Conservation (phyloP, 257 asterid species). For the Solanum boliviense region DNA sequence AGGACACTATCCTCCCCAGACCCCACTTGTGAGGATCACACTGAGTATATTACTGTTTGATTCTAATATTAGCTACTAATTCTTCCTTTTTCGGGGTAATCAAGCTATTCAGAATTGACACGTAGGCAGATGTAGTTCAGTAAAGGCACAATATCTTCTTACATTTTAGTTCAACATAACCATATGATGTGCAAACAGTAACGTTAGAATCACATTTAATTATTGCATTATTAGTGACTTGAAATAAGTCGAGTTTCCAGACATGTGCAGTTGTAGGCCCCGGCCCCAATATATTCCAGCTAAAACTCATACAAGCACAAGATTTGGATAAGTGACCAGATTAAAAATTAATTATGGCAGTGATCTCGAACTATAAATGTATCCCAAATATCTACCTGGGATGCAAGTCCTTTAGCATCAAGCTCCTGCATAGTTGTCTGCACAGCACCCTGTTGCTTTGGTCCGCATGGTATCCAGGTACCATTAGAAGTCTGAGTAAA, state of each 20-base stretch:
- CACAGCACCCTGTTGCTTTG: conserved; percentile 71
- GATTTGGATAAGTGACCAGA: not conserved
- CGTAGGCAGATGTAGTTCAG: not conserved
- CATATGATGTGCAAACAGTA: not conserved
- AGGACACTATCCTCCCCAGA: not conserved
- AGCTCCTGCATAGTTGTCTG: conserved; percentile 86
- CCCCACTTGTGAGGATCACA: not conserved
- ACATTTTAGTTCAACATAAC: not conserved
- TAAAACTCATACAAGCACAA: not conserved
- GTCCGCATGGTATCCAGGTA: conserved; percentile 88
- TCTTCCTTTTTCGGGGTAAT: not conserved
- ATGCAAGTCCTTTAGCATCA: conserved; percentile 72
- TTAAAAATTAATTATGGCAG: not conserved
- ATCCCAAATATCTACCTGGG: conserved; percentile 38
- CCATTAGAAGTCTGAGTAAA: conserved; percentile 52
- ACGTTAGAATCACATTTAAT: not conserved
- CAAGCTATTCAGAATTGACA: not conserved
- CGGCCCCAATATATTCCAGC: not conserved
- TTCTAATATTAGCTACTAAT: not conserved
- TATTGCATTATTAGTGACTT: not conserved
- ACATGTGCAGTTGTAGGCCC: not conserved
- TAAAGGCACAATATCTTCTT: not conserved
- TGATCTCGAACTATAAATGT: not conserved
- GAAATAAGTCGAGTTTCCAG: not conserved
- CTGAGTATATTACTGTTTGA: not conserved